Base-by-base conservation (phyloP, 345 rosid genomes). In the Sonneratia caseolaris region DNA sequence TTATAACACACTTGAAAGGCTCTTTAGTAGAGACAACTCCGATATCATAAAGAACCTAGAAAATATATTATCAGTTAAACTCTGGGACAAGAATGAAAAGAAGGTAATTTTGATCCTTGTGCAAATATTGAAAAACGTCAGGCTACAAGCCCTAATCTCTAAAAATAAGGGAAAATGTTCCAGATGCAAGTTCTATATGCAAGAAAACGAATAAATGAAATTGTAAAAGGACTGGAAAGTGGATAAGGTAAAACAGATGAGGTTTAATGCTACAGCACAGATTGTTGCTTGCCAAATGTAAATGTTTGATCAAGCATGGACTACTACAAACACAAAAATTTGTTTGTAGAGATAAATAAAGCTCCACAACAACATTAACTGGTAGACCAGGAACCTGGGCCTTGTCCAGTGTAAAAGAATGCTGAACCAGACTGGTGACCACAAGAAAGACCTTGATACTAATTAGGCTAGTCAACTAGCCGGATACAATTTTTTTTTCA, bases 1-100 rank as follows among this genome's bases (percentile, higher is more conserved):
- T 93, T 83, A 93, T 93, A 70, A 93, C 97, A 77, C 97, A 89
- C 79, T 91, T 87, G 88, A 93, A 91, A 37, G 98, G 98, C 81
- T 93, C 98, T 81, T 85, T 88, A 9, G 95, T 89, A 19, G 98
- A 89, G 64, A 93, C 98, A 78, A 87, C 81, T 73, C 96, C 98
- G 48, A 93, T 88, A 77, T 93, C 98, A 79, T 88, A 88, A 68
- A 93, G 91, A 79, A 93, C 94, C 98, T 93, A 43, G 74, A 73
- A 35, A 47, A 74, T 8, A 27, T 21, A 67, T 67, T 40, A 37
- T 38, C 19, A 21, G 67, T 42, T 27, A 53, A 53, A 53, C 22
- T 62, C 12, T 2, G 19, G 12, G 38, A 11, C 10, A 35, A 32
- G 5, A 62, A 27, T 62, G 66, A 27, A 62, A 62, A 35, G 37